A percentile compares a stretch with the other conserved stretches of the same genome.
Evolutionary conservation across 345 rosid genomes (phyloP).

Genomic region (Gossypium anomalum): DNA sequence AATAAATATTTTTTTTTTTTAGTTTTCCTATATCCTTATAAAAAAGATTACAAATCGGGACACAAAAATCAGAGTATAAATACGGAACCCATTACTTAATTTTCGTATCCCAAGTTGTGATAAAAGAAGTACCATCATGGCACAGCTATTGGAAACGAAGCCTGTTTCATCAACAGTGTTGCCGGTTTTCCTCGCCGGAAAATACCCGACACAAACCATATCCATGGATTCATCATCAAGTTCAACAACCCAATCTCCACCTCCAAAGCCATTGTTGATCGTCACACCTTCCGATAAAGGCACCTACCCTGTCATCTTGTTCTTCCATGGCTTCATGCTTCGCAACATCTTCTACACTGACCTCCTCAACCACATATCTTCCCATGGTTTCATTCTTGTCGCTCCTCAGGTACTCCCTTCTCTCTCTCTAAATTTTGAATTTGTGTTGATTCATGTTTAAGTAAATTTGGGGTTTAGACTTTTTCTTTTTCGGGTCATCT

Average conservation of each 20-base stretch:
- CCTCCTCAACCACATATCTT: slow-evolving; percentile 31
- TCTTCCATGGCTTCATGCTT: slow-evolving; percentile 34
- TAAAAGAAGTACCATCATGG: background rate
- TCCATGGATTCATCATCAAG: background rate
- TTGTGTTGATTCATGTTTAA: too few relatives aligned
- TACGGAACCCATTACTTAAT: too few relatives aligned
- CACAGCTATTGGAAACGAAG: background rate
- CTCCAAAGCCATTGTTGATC: slow-evolving; percentile 33
- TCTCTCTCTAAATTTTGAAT: too few relatives aligned
- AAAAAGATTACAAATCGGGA: too few relatives aligned
- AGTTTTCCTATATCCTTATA: too few relatives aligned
- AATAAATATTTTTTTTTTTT: too few relatives aligned
- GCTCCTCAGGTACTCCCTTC: slow-evolving; percentile 41
- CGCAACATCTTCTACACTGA: slow-evolving; percentile 25
- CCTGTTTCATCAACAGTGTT: background rate
- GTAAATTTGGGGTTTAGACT: too few relatives aligned
- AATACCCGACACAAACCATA: background rate
- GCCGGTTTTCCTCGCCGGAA: background rate
- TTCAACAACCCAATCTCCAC: background rate
- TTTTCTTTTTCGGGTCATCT: too few relatives aligned
- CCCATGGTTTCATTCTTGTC: slow-evolving; percentile 43
- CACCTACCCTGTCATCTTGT: slow-evolving; percentile 31
- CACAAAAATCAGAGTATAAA: too few relatives aligned
- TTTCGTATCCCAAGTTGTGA: background rate
- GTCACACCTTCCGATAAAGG: slow-evolving; percentile 25